These are phyloP conservation scores for Gelatoporia subvermispora DNA, from an alignment of 768 basidiomycete genomes.

Conservation along the genomic window DNA sequence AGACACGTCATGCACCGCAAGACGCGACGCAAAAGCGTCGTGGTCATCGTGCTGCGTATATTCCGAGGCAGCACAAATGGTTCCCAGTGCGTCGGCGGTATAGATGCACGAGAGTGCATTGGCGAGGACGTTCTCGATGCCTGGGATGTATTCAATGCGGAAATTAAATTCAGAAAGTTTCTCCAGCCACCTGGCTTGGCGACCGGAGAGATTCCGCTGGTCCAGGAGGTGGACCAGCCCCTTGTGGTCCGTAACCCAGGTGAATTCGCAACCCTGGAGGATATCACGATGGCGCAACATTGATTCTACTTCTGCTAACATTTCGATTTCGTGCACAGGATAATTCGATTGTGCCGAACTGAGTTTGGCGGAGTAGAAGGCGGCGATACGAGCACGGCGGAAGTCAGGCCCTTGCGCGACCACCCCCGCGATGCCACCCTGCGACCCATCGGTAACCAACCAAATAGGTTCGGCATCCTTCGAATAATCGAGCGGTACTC, in stretches of 20 bases:
- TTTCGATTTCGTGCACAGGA: constrained; percentile 36
- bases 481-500: constrained; percentile 21
- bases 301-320: constrained; percentile 31
- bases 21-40: neutral
- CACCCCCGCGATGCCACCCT: constrained; percentile 14
- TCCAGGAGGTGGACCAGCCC: constrained; percentile 16
- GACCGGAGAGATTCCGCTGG: constrained; percentile 19
- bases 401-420: constrained; percentile 20
- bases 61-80: constrained; percentile 17
- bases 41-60: constrained; percentile 13
- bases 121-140: constrained; percentile 21
- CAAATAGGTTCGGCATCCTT: constrained; percentile 15
- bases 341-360: constrained; percentile 26
- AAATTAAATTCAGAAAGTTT: constrained; percentile 27
- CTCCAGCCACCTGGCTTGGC: constrained; percentile 28
- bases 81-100: constrained; percentile 15
- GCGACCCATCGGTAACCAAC: constrained; percentile 21
- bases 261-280: constrained; percentile 20
- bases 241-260: constrained; percentile 25
- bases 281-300: constrained; percentile 27
- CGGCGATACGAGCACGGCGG: constrained; percentile 9
- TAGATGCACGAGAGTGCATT: constrained; percentile 22
- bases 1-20: constrained; percentile 5
- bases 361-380: constrained; percentile 26
- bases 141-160: constrained; percentile 24